These are phyloP conservation scores for Penicillium pulvis DNA, from an alignment of 495 filamentous ascomycete species.

Conservation along the genomic window DNA sequence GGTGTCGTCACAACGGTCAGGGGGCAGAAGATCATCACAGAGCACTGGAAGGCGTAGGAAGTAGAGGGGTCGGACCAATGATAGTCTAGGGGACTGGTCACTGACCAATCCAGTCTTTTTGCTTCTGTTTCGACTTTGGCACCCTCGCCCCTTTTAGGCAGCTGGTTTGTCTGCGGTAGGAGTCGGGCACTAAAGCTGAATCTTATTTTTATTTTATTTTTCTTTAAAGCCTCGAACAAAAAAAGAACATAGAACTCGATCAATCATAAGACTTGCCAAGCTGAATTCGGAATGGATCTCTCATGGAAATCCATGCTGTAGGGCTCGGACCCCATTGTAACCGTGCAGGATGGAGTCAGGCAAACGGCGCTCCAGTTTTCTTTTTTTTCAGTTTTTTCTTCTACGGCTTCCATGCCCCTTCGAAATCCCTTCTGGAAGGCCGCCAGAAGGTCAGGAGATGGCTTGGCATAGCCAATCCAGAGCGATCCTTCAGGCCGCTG, in stretches of 20 bases:
- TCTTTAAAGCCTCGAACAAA: too few species aligned
- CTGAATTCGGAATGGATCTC: background rate
- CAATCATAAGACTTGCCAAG: background rate
- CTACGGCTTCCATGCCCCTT: slow-evolving; percentile 32
- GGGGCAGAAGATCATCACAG: slow-evolving; percentile 20
- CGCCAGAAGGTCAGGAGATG: slow-evolving; percentile 44
- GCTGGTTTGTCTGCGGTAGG: slow-evolving; percentile 4
- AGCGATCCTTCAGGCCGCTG: slow-evolving; percentile 17
- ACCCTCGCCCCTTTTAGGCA: slow-evolving; percentile 4
- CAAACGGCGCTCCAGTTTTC: slow-evolving; percentile 13
- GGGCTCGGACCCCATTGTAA: slow-evolving; percentile 11
- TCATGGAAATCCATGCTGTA: slow-evolving; percentile 3
- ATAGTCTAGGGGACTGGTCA: background rate
- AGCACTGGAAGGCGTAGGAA: slow-evolving; percentile 7
- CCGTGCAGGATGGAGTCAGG: slow-evolving; percentile 25
- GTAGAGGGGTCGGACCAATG: slow-evolving; percentile 4
- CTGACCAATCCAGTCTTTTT: background rate
- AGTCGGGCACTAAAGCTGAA: slow-evolving; percentile 12
- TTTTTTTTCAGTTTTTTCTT: slow-evolving; percentile 6
- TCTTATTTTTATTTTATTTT: background rate
- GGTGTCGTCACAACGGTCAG: slow-evolving; percentile 13
- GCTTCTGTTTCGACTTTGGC: background rate
- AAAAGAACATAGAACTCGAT: slow-evolving; percentile 13
- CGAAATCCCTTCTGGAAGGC: slow-evolving; percentile 39
- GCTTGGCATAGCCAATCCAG: slow-evolving; percentile 36